Conservation (phyloP, 108 stramenopile genomes). For the Fragilaria radians region DNA sequence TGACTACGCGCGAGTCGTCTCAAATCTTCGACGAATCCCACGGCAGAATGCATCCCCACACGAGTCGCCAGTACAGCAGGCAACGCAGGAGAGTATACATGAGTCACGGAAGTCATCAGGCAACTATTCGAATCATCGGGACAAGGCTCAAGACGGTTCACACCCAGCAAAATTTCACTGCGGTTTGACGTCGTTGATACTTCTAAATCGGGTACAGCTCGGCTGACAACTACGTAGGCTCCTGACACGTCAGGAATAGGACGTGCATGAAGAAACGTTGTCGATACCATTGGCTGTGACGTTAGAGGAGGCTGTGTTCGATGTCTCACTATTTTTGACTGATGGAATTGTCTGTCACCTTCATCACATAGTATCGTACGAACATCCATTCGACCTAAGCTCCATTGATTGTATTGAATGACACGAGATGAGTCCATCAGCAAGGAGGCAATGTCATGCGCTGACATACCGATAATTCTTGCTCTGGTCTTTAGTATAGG, state of each 20-base stretch:
- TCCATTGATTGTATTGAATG: constrained; percentile 76
- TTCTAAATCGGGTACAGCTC: constrained; percentile 36
- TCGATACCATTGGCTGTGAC: constrained; percentile 49
- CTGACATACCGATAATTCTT: constrained; percentile 51
- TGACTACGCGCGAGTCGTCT: constrained; percentile 33
- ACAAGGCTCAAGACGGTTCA: constrained; percentile 60
- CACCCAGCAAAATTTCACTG: constrained; percentile 77
- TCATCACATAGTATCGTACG: constrained; percentile 21
- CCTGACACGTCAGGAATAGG: constrained; percentile 26
- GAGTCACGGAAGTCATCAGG: constrained; percentile 69
- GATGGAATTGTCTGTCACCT: constrained; percentile 33
- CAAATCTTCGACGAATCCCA: constrained; percentile 80
- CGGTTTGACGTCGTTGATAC: constrained; percentile 19
- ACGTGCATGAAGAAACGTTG: constrained; percentile 74
- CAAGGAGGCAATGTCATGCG: constrained; percentile 62
- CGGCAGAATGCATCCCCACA: constrained; percentile 69
- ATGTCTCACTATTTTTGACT: constrained; percentile 77
- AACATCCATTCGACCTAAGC: constrained; percentile 70
- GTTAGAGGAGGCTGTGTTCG: constrained; percentile 63
- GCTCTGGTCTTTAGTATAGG: constrained; percentile 71
- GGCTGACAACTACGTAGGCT: constrained; percentile 74
- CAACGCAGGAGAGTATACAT: constrained; percentile 68
- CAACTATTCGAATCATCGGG: constrained; percentile 48
- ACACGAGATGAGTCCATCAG: constrained; percentile 75
- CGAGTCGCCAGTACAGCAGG: constrained; percentile 62